Evolutionary conservation across 805 yeast genomes (phyloP), one percentile per base, ranked within the genome.

Genomic region (Maudiozyma barnettii): DNA sequence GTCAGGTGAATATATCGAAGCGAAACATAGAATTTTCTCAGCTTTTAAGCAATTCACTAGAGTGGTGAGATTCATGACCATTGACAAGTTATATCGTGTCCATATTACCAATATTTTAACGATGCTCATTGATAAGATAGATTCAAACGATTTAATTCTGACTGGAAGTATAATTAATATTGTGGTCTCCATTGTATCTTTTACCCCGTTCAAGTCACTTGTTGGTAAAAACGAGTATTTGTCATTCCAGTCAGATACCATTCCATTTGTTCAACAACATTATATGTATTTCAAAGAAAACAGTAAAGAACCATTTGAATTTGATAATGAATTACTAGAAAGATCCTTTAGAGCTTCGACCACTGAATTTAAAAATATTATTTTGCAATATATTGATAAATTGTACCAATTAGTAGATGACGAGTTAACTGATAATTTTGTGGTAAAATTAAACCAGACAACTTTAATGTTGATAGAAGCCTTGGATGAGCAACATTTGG

Each of bases 111-210:
- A 95, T 46, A 69, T 93, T 14, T 61, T 90, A 37, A 76, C 81
- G 23, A 72, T 87, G 63, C 68, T 82, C 2, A 62, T 89, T 7
- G 85, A 89, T 0, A 96, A 93, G 29, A 79, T 93, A 26, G 98
- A 93, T 60, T 77, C 90, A 0, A 93, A 90, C 60, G 99, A 93
- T 63, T 72, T 88, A 43, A 73, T 71, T 13, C 78, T 90, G 59
- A 82, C 96, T 0, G 71, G 80, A 14, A 74, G 78, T 45, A 76
- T 95, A 0, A 66, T 90, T 38, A 76, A 81, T 49, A 74, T 84
- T 18, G 74, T 93, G 47, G 82, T 86, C 10, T 72, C 86, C 0
- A 76, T 82, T 21, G 81, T 88, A 0, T 71, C 83, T 6, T 82
- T 81, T 47, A 76, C 84, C 2, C 96, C 96, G 1, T 72, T 89